Percentiles rank a stretch among this genome's conserved stretches.
Conservation (phyloP, 352 stramenopile species). For the Globisporangium carolinianum region DNA sequence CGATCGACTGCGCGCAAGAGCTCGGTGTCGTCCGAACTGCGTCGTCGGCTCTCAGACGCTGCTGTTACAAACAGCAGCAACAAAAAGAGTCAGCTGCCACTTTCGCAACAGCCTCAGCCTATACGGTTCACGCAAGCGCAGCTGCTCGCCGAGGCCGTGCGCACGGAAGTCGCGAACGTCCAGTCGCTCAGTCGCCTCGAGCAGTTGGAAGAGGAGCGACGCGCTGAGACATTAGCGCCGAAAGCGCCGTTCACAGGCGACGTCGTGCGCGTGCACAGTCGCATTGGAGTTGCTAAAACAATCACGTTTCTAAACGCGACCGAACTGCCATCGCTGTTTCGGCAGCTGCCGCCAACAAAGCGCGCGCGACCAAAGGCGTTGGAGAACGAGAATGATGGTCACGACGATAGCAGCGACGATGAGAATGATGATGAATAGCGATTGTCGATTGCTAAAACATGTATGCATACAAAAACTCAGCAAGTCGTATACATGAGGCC, state of each 20-base stretch:
- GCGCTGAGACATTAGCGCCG: constrained; percentile 48
- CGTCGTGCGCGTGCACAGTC: constrained; percentile 67
- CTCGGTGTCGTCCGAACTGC: constrained; percentile 51
- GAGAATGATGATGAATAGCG: constrained; percentile 10
- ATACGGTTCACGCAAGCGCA: constrained; percentile 50
- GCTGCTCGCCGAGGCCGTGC: constrained; percentile 64
- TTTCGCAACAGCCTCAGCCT: not conserved
- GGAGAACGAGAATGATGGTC: constrained; percentile 19
- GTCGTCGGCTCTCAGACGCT: constrained; percentile 11
- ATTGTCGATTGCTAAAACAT: too few relatives aligned
- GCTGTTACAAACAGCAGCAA: constrained; percentile 17
- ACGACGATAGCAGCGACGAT: constrained; percentile 20
- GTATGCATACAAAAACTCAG: too few relatives aligned
- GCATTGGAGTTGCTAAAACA: constrained; percentile 51
- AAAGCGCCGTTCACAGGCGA: constrained; percentile 66
- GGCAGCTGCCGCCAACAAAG: constrained; percentile 53
- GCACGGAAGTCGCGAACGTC: constrained; percentile 70
- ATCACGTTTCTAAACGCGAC: constrained; percentile 78
- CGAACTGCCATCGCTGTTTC: constrained; percentile 63
- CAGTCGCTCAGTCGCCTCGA: constrained; percentile 75
- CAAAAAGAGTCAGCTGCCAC: constrained; percentile 11
- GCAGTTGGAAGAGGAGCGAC: constrained; percentile 80
- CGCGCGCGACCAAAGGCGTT: constrained; percentile 28
- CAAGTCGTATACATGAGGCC: too few relatives aligned
- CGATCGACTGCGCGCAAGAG: constrained; percentile 56